These are phyloP conservation scores for Fennellomyces sp. DNA, from an alignment of 371 early-diverging fungal species.

Conservation along the genomic window DNA sequence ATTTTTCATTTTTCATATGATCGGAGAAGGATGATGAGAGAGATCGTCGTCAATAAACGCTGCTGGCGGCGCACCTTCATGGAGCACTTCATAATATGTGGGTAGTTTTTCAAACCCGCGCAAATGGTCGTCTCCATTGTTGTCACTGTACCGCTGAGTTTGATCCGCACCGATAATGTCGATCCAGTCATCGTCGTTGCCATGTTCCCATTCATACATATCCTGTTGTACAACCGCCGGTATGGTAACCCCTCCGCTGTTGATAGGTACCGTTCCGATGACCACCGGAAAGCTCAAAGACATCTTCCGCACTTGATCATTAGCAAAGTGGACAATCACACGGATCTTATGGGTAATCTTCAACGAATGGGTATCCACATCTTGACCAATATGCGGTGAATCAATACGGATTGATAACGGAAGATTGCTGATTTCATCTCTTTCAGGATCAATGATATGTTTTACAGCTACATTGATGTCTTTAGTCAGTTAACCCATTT, in stretches of 20 bases:
- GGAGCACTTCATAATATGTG: constrained; percentile 19
- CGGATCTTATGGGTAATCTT: constrained; percentile 20
- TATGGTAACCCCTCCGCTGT: not conserved
- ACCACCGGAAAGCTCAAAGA: constrained; percentile 20
- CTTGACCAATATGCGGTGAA: constrained; percentile 11
- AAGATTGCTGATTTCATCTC: not conserved
- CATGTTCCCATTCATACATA: not conserved
- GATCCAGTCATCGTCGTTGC: constrained; percentile 3
- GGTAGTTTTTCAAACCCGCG: constrained; percentile 18
- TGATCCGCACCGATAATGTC: constrained; percentile 1
- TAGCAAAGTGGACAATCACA: constrained; percentile 14
- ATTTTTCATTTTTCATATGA: not conserved
- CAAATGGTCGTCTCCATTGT: not conserved
- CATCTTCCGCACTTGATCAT: constrained; percentile 13
- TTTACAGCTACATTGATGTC: not conserved
- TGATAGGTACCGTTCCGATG: constrained; percentile 16
- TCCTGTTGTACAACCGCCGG: not conserved
- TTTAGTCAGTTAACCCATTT: not conserved
- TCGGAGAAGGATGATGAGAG: constrained; percentile 9
- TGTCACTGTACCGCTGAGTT: constrained; percentile 1
- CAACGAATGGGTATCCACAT: constrained; percentile 11
- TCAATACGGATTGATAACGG: not conserved
- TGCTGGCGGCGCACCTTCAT: constrained; percentile 24
- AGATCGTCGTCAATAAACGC: constrained; percentile 23
- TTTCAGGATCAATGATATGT: constrained; percentile 4